Percentiles rank a stretch among this genome's conserved stretches.
Evolutionary conservation across 2,329 filamentous ascomycete genomes (phyloP).

Genomic region (Fusarium longipes): DNA sequence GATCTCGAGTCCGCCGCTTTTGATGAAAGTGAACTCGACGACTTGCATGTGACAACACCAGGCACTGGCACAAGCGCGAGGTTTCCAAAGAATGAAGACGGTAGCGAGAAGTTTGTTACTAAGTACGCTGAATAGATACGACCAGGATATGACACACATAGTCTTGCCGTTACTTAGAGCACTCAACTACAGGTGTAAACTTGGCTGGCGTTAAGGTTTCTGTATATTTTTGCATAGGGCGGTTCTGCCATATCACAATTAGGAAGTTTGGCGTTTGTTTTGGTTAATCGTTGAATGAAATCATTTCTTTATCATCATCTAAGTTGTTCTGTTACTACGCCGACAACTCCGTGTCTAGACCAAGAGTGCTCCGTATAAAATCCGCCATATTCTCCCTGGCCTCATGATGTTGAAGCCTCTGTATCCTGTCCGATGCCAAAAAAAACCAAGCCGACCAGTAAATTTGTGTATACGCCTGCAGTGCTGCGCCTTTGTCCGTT

Average conservation of each 20-base stretch:
- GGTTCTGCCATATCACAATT: constrained; percentile 27
- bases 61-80: constrained; percentile 56
- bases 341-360: constrained; percentile 43
- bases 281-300: constrained; percentile 25
- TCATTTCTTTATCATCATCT: constrained; percentile 41
- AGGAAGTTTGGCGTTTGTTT: constrained; percentile 36
- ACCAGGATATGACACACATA: not conserved
- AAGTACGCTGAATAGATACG: constrained; percentile 31
- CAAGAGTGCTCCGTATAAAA: constrained; percentile 43
- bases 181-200: constrained; percentile 5
- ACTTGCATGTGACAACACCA: constrained; percentile 65
- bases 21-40: constrained; percentile 73
- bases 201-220: constrained; percentile 26
- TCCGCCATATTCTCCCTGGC: constrained; percentile 31
- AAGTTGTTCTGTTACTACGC: constrained; percentile 39
- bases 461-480: constrained; percentile 42
- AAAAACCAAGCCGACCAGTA: constrained; percentile 36
- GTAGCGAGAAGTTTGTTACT: constrained; percentile 49
- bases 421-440: constrained; percentile 35
- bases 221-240: constrained; percentile 32
- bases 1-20: constrained; percentile 74
- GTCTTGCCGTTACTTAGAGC: not conserved
- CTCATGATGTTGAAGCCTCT: constrained; percentile 24
- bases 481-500: constrained; percentile 37
- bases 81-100: constrained; percentile 69